phyloP scores from a whole-genome alignment of 371 early-diverging fungal species.

The Syncephalastrum sp. region DNA sequence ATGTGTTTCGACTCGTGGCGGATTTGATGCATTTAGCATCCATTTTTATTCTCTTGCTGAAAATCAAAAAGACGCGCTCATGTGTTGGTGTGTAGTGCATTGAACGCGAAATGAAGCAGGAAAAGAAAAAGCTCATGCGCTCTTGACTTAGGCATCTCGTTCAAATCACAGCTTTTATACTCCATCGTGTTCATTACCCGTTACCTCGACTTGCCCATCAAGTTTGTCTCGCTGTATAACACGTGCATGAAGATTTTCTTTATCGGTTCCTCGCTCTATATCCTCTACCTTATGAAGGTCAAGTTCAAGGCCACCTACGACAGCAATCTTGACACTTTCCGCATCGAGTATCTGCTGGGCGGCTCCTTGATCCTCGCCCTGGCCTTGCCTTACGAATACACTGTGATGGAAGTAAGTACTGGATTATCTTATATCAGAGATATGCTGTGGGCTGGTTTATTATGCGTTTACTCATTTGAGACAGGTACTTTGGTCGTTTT shows the following conservation, averaged over 20 bases:
- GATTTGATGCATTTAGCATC: conserved; percentile 96
- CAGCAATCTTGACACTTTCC: conserved; percentile 87
- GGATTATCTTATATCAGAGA: background rate
- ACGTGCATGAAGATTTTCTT: conserved; percentile 96
- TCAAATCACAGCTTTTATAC: conserved; percentile 97
- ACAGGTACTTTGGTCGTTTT: conserved; percentile 91
- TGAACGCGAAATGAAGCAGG: background rate
- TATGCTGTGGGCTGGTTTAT: background rate
- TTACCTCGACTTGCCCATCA: conserved; percentile 90
- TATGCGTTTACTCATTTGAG: background rate
- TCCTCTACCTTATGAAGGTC: conserved; percentile 90
- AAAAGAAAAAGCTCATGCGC: background rate
- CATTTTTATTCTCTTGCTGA: conserved; percentile 86
- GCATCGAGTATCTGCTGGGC: conserved; percentile 80
- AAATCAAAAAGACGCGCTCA: conserved; percentile 86
- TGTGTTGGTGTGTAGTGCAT: conserved; percentile 67
- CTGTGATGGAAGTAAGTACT: conserved; percentile 62
- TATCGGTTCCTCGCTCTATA: conserved; percentile 81
- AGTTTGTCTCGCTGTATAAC: conserved; percentile 88
- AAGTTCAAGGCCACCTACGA: conserved; percentile 93
- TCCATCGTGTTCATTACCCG: conserved; percentile 93
- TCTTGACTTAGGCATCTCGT: conserved; percentile 82
- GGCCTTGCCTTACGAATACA: conserved; percentile 69
- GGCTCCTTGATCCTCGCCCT: conserved; percentile 72
- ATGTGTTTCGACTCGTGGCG: conserved; percentile 88